Conservation (phyloP, 2,329 filamentous ascomycete genomes). For the Pezicula carpinea region DNA sequence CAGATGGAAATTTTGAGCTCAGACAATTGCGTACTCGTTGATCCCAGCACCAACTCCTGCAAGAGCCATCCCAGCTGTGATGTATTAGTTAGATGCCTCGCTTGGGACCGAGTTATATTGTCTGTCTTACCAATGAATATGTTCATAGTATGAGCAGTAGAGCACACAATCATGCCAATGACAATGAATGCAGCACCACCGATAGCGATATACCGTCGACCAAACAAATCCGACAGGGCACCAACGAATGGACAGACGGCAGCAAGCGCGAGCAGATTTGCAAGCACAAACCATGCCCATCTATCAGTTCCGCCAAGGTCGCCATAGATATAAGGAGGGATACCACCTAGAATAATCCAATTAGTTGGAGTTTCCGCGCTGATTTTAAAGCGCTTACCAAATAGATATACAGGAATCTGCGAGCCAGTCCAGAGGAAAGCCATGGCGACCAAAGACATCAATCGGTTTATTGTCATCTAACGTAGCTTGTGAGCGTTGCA, state of each 20-base stretch:
- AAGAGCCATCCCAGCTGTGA: conserved; percentile 39
- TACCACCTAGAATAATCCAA: conserved; percentile 29
- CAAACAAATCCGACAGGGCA: conserved; percentile 15
- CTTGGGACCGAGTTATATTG: not conserved
- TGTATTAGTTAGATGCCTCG: conserved; percentile 1
- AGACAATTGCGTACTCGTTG: too few relatives aligned
- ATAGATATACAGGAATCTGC: conserved; percentile 53
- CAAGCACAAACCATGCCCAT: conserved; percentile 25
- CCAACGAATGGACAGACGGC: conserved; percentile 18
- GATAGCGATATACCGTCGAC: conserved; percentile 12
- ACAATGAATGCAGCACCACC: conserved; percentile 10
- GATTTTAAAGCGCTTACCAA: conserved; percentile 29
- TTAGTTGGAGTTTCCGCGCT: not conserved
- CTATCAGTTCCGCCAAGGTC: conserved; percentile 48
- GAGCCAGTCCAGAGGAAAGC: conserved; percentile 58
- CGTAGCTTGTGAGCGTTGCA: conserved; percentile 46
- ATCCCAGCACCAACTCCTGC: conserved; percentile 59
- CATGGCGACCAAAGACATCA: conserved; percentile 53
- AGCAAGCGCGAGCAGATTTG: conserved; percentile 35
- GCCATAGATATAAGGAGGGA: conserved; percentile 47
- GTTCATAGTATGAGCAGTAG: conserved; percentile 10
- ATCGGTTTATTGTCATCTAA: conserved; percentile 49
- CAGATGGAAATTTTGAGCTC: too few relatives aligned
- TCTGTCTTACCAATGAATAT: conserved; percentile 28
- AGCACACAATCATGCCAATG: conserved; percentile 12